Evolutionary conservation across 768 basidiomycete species (phyloP).

Genomic region (Tylopilus felleus): DNA sequence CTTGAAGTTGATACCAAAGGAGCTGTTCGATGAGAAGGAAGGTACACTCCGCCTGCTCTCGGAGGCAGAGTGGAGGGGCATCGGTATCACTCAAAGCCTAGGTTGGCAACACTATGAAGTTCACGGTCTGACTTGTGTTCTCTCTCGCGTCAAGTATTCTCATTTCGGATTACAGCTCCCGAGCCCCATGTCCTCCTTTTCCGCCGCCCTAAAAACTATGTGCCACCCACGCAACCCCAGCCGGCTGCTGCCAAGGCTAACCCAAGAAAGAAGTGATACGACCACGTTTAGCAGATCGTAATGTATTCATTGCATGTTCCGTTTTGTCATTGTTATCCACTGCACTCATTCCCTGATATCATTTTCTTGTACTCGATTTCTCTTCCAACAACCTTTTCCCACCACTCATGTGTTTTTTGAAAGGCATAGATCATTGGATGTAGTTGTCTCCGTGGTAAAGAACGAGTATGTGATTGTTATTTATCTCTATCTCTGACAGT

Average conservation of each 20-base stretch:
- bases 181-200: conserved; percentile 95
- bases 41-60: conserved; percentile 78
- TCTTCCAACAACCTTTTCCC: conserved; percentile 3
- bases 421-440: conserved; percentile 1
- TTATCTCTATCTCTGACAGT: background rate
- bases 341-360: conserved; percentile 18
- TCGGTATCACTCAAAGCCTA: conserved; percentile 93
- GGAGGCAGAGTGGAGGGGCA: conserved; percentile 93
- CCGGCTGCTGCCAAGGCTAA: conserved; percentile 39
- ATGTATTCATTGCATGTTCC: conserved; percentile 22
- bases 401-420: conserved; percentile 5
- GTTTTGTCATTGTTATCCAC: conserved; percentile 19
- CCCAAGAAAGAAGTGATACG: conserved; percentile 38
- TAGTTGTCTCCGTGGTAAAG: conserved; percentile 8
- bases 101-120: conserved; percentile 98
- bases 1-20: conserved; percentile 89
- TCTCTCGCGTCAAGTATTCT: conserved; percentile 7
- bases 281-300: conserved; percentile 1
- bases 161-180: conserved; percentile 52
- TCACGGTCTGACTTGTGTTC: conserved; percentile 58
- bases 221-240: conserved; percentile 47
- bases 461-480: conserved; percentile 9
- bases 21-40: conserved; percentile 72
- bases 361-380: conserved; percentile 8
- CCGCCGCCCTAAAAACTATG: conserved; percentile 72